These are phyloP conservation scores for Cicer judaicum DNA, from an alignment of 306 rosid genomes.

Conservation along the genomic window DNA sequence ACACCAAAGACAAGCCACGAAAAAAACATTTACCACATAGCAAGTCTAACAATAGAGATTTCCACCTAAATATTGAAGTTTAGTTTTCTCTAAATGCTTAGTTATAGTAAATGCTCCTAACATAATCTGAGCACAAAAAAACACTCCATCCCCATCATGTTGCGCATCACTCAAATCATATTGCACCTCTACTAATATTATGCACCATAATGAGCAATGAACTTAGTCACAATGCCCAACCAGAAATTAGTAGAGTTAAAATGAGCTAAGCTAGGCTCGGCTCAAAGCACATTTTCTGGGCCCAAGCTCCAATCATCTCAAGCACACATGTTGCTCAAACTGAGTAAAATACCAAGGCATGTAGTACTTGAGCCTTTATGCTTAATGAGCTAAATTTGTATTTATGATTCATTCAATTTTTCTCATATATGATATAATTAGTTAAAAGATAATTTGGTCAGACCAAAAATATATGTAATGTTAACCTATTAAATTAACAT, in stretches of 20 bases:
- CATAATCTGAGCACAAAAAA: slow-evolving; percentile 17
- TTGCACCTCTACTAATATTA: slow-evolving; percentile 1
- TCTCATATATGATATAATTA: background rate
- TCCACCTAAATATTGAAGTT: slow-evolving; percentile 12
- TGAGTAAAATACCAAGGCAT: background rate
- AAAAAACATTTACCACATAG: slow-evolving; percentile 2
- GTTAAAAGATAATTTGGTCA: background rate
- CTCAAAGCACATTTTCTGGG: background rate
- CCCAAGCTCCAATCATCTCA: background rate
- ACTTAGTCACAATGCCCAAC: slow-evolving; percentile 1
- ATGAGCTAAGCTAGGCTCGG: background rate
- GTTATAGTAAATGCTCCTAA: slow-evolving; percentile 16
- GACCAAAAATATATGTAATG: slow-evolving; percentile 10
- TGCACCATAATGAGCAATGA: slow-evolving; percentile 9
- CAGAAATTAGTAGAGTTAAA: too few relatives aligned
- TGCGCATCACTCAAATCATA: background rate
- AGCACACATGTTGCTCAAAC: slow-evolving; percentile 2
- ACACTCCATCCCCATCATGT: slow-evolving; percentile 24
- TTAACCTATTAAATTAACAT: background rate
- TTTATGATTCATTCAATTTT: background rate
- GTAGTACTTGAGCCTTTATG: slow-evolving; percentile 1
- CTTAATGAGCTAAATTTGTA: background rate
- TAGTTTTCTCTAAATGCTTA: slow-evolving; percentile 24
- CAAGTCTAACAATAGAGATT: slow-evolving; percentile 25
- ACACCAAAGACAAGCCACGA: slow-evolving; percentile 25